Conservation (phyloP, 495 filamentous ascomycete genomes). For the Talaromyces borbonicus region DNA sequence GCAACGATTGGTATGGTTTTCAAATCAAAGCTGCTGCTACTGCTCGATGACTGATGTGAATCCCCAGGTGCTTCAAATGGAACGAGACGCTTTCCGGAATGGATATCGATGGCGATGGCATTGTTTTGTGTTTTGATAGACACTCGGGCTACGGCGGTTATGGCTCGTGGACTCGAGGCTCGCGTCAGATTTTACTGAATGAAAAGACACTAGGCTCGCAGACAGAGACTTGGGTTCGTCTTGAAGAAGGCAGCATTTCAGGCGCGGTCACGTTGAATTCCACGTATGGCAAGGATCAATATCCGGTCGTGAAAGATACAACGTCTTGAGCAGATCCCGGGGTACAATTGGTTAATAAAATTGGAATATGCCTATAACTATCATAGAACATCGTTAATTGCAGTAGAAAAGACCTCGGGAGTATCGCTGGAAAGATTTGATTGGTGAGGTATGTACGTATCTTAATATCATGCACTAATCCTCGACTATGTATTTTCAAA, state of each 20-base stretch:
- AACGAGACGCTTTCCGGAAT: constrained; percentile 17
- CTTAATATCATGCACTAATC: too few relatives aligned
- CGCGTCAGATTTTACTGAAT: constrained; percentile 46
- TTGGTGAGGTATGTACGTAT: too few relatives aligned
- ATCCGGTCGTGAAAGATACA: constrained; percentile 19
- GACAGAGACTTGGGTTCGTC: constrained; percentile 54
- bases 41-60: neutral
- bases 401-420: too few relatives aligned
- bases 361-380: too few relatives aligned
- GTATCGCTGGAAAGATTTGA: neutral
- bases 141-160: constrained; percentile 67
- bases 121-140: constrained; percentile 57
- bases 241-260: constrained; percentile 50
- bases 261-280: constrained; percentile 52
- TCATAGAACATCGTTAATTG: too few relatives aligned
- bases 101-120: constrained; percentile 26
- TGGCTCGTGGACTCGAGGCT: constrained; percentile 51
- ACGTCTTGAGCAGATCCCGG: neutral
- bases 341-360: neutral
- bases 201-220: constrained; percentile 22
- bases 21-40: neutral
- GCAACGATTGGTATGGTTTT: constrained; percentile 49
- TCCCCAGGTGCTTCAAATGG: constrained; percentile 31
- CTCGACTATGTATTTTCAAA: too few relatives aligned
- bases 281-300: constrained; percentile 56